Evolutionary conservation across 257 asterid genomes (phyloP).

Genomic region (Handroanthus guayacan): DNA sequence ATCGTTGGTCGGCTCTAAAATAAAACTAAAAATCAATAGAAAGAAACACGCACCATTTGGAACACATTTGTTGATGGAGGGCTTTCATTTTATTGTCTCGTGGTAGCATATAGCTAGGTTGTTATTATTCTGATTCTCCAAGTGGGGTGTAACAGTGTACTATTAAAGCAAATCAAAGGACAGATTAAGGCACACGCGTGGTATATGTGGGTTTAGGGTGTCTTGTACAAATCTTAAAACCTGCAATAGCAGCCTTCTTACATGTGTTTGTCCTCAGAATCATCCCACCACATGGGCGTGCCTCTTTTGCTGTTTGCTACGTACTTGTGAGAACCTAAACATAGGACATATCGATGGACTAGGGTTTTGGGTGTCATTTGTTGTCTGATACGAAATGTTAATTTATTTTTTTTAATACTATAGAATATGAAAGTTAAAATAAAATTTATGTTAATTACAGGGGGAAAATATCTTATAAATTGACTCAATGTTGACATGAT

Average conservation of each 20-base stretch:
- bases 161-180: slow-evolving; percentile 21
- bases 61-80: neutral
- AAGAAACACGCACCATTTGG: neutral
- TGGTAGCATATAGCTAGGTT: neutral
- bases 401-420: no score
- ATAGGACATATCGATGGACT: neutral
- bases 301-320: neutral
- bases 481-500: no score
- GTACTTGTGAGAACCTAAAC: neutral
- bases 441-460: no score
- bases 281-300: slow-evolving; percentile 26
- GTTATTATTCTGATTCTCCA: slow-evolving; percentile 17
- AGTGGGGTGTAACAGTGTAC: slow-evolving; percentile 31
- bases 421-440: no score
- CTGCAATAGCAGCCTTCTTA: neutral
- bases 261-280: slow-evolving; percentile 30
- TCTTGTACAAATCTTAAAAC: slow-evolving; percentile 36
- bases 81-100: neutral
- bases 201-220: slow-evolving; percentile 40
- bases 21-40: no score
- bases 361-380: slow-evolving; percentile 11
- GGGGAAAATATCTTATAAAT: no score
- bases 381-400: neutral
- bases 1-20: slow-evolving; percentile 10
- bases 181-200: slow-evolving; percentile 43